These are phyloP conservation scores for Cyclostephanos tholiformis DNA, from an alignment of 108 stramenopile genomes.

Conservation along the genomic window DNA sequence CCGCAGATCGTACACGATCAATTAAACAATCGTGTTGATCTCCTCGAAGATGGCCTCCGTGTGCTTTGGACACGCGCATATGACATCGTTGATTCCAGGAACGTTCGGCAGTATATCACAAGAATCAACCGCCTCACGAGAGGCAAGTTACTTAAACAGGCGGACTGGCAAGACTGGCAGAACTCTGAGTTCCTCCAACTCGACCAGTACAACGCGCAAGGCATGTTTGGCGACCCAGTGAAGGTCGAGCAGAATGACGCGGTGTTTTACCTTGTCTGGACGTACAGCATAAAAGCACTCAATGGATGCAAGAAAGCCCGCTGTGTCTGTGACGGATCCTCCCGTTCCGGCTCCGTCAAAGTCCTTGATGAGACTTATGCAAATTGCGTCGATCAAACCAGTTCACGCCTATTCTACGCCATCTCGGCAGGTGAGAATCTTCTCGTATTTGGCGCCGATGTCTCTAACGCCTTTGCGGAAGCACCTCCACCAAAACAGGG, in stretches of 20 bases:
- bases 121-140: not conserved
- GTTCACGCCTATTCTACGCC: too few species aligned
- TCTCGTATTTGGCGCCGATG: conserved; percentile 34
- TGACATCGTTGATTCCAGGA: too few species aligned
- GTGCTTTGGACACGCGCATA: not conserved
- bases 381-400: conserved; percentile 1
- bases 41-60: not conserved
- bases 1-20: not conserved
- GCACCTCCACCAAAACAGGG: conserved; percentile 36
- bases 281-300: not conserved
- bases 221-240: too few species aligned
- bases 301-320: not conserved
- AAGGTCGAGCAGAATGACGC: not conserved
- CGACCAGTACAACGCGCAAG: too few species aligned
- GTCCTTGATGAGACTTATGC: conserved; percentile 20
- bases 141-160: not conserved
- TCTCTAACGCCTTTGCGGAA: conserved; percentile 43
- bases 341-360: not conserved
- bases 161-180: not conserved
- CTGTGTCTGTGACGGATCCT: too few species aligned
- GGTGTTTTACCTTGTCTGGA: conserved; percentile 1
- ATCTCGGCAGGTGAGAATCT: conserved; percentile 23
- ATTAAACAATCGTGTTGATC: not conserved
- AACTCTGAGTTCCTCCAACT: too few species aligned
- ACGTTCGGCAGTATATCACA: not conserved